Base-by-base conservation (phyloP, 192 early-diverging fungal species). In the Podila epigama region DNA sequence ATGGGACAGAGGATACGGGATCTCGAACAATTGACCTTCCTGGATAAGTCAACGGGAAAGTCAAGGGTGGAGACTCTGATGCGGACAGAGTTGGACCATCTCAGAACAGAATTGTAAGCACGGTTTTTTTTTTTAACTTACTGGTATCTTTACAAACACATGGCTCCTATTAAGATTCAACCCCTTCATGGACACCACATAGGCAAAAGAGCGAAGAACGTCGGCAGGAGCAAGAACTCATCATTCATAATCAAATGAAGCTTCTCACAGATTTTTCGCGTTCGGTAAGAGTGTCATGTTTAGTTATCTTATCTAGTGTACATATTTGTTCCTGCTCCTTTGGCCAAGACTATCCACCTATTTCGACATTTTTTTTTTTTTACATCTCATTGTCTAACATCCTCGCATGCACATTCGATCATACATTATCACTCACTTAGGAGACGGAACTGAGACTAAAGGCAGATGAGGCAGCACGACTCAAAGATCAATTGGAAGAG, bases 401-500 rank as follows among this genome's bases (percentile, higher is more conserved):
- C 48, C 48, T 51, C n/a, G 5, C 48, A 15, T 51, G 48, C 18
- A n/a, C 9, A 5, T 4, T 5, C 48, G 5, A 15, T 51, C 37
- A 13, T 39, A 13, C 13, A 13, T 6, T 6, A 5, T 5, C 48
- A 51, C 15, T 33, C 29, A 29, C 29, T n/a, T 70, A 86, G 85
- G 75, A 73, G 58, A 79, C 87, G 22, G 87, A 90, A 25, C 59
- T 85, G 31, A 51, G 78, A 18, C 84, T 85, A 37, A 86, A 89
- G 41, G 87, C 89, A 13, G 93, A 93, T 22, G 90, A 97, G 68
- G 88, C 85, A 2, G 68, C 70, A 6, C 83, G 85, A 18, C 80
- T 98, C 58, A 90, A 92, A 52, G 96, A 98, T 78, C 89, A 98
- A 79, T 68, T 99, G 15, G 93, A 97, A 57, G 97, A 97, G 80